Evolutionary conservation across 768 basidiomycete species (phyloP), one percentile per base, ranked within the genome.

Genomic region (Boletus patriciae): DNA sequence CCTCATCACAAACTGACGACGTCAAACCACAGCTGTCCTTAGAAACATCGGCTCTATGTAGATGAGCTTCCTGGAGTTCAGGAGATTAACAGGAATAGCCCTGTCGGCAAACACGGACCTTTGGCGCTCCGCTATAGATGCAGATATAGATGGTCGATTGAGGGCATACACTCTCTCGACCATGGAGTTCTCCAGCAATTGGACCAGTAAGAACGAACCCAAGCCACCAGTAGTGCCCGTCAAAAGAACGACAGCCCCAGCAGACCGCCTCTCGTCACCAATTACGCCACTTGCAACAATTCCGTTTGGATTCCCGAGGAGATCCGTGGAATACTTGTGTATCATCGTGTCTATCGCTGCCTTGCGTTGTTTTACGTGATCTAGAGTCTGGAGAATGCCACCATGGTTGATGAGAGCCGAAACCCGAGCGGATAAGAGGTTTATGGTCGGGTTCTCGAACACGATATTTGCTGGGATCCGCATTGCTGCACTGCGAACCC

Each of bases 191-290:
- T 63, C 43, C 40, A 76, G 58, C 4, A 77, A 61, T 1, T 62
- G 61, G 1, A 70, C 66, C 16, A 79, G 61, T 2, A 77, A 36
- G 53, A 75, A 72, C 2, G 74, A 73, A 2, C 79, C 79, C 2
- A 80, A 65, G 5, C 71, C 73, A 1, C 79, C 79, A 2, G 79
- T 80, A 4, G 74, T 73, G 12, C 79, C 78, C 6, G 79, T 80
- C 9, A 79, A 50, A 3, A 64, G 50, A 1, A 55, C 55, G 1
- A 46, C 52, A 5, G 31, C 52, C 5, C 37, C 45, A n/a, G 16
- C n/a, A 16, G 42, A 34, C 19, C 6, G 34, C 25, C 10, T 31
- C 3, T 5, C 16, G 21, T 27, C 0, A 8, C 34, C 23, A 18
- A 27, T 18, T 11, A 25, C n/a, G 7, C 6, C 18, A 15, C 34